Percentiles rank a stretch among this genome's conserved stretches.
These are phyloP conservation scores for Penicillium chermesinum DNA, from an alignment of 495 filamentous ascomycete genomes.

Conservation along the genomic window DNA sequence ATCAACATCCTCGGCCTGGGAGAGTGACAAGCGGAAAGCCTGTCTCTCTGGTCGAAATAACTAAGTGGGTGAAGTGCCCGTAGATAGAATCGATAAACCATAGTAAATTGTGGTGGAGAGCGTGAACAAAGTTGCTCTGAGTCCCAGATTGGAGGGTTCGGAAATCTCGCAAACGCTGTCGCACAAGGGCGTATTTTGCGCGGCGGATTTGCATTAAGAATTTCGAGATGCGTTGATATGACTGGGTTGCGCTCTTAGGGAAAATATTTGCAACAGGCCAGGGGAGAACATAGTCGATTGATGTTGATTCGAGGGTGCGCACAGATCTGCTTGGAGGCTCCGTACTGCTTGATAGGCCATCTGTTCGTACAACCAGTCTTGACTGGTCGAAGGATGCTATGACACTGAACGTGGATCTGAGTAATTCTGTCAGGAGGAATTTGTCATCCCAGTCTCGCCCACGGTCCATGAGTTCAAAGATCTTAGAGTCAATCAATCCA, in stretches of 20 bases:
- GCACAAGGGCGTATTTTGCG: slow-evolving; percentile 62
- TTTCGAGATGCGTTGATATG: slow-evolving; percentile 66
- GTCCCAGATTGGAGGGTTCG: background rate
- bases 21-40: slow-evolving; percentile 49
- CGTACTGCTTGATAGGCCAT: slow-evolving; percentile 9
- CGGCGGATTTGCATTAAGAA: slow-evolving; percentile 74
- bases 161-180: slow-evolving; percentile 41
- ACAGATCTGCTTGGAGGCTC: slow-evolving; percentile 31
- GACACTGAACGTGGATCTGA: slow-evolving; percentile 60
- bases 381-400: slow-evolving; percentile 49
- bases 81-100: slow-evolving; percentile 75
- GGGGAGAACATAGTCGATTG: slow-evolving; percentile 59
- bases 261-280: slow-evolving; percentile 89
- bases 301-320: slow-evolving; percentile 50
- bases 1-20: slow-evolving; percentile 67
- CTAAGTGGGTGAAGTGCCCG: slow-evolving; percentile 67
- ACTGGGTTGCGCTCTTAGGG: slow-evolving; percentile 49
- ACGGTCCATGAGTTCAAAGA: slow-evolving; percentile 76
- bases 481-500: slow-evolving; percentile 55
- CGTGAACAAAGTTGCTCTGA: slow-evolving; percentile 49
- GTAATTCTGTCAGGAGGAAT: slow-evolving; percentile 74
- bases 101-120: slow-evolving; percentile 65
- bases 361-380: slow-evolving; percentile 51
- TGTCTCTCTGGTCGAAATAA: slow-evolving; percentile 55
- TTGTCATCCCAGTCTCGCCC: slow-evolving; percentile 73